Conservation (phyloP, 805 yeast species). For the Priceomyces castillae region DNA sequence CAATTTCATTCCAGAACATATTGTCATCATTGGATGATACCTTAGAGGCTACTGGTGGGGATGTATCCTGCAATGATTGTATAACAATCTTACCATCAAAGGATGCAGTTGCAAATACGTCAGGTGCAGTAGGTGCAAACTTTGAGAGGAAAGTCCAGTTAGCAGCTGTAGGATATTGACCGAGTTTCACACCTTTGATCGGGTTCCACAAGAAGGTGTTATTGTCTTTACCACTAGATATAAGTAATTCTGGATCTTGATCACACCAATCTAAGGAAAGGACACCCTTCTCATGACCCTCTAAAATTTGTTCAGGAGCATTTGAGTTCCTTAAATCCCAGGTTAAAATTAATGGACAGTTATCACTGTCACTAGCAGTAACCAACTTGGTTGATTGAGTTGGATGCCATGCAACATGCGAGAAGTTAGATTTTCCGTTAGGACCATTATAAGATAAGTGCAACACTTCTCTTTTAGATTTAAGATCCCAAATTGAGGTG, state of each 20-base stretch:
- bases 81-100: conserved; percentile 79
- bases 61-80: conserved; percentile 86
- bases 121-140: conserved; percentile 88
- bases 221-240: conserved; percentile 93
- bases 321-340: conserved; percentile 96
- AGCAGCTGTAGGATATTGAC: conserved; percentile 86
- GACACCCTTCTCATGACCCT: conserved; percentile 86
- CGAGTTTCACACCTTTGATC: conserved; percentile 62
- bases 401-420: conserved; percentile 95
- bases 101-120: conserved; percentile 82
- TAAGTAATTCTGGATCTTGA: conserved; percentile 70
- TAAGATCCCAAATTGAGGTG: conserved; percentile 92
- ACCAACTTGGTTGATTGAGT: conserved; percentile 77
- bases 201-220: conserved; percentile 91
- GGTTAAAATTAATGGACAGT: conserved; percentile 72
- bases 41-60: conserved; percentile 50
- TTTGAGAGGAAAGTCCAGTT: conserved; percentile 91
- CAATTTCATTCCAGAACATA: conserved; percentile 83
- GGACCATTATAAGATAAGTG: conserved; percentile 72
- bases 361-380: conserved; percentile 83
- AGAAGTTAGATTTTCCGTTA: conserved; percentile 58
- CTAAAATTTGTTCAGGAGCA: conserved; percentile 75
- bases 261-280: conserved; percentile 91
- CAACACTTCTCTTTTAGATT: conserved; percentile 81
- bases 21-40: conserved; percentile 52